Conservation (phyloP, 83 land plant genomes). For the Thuja plicata region DNA sequence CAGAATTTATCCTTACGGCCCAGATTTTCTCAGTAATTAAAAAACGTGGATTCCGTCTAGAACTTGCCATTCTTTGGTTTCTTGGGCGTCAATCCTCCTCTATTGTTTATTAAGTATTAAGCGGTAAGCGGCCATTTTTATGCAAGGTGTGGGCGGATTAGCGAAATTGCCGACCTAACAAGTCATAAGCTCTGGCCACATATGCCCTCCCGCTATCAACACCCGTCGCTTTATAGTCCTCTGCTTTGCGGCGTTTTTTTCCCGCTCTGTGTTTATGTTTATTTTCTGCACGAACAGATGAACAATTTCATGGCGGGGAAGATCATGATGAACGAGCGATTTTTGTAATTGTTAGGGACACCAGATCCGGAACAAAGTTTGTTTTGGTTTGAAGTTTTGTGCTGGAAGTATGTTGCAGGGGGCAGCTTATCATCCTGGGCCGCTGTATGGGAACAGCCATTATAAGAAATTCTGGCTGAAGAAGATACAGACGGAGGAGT, state of each 20-base stretch:
- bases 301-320: not conserved
- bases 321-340: not conserved
- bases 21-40: too few relatives aligned
- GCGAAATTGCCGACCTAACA: not conserved
- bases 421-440: slow-evolving; percentile 6
- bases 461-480: slow-evolving; percentile 21
- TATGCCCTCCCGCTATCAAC: not conserved
- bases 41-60: not conserved
- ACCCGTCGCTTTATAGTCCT: not conserved
- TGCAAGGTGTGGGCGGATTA: not conserved
- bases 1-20: too few relatives aligned
- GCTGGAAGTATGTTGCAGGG: slow-evolving; percentile 2
- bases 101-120: not conserved
- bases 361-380: not conserved
- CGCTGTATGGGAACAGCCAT: slow-evolving; percentile 12
- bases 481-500: slow-evolving; percentile 17
- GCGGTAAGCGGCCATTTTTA: not conserved
- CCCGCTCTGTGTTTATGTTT: slow-evolving; percentile 10
- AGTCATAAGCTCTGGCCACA: not conserved
- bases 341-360: not conserved
- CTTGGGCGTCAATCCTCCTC: not conserved
- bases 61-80: not conserved
- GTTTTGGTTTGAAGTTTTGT: not conserved
- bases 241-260: not conserved
- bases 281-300: too few relatives aligned